These are phyloP conservation scores for Trichoderma sp. DNA, from an alignment of 2,329 filamentous ascomycete genomes.

Conservation along the genomic window DNA sequence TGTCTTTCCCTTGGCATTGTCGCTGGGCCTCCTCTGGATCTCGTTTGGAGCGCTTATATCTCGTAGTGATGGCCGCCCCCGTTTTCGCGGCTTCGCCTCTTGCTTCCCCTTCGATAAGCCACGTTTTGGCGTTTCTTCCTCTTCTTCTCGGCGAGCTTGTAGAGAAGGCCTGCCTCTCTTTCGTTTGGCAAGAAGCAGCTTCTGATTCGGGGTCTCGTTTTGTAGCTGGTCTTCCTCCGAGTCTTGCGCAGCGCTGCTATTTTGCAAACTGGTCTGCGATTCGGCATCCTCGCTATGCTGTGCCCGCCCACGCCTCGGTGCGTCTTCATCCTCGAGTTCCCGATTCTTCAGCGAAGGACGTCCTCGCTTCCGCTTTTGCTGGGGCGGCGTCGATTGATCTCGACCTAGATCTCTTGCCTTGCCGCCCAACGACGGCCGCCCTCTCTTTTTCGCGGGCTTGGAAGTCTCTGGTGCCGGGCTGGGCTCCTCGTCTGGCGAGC, in stretches of 20 bases:
- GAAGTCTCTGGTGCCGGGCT: not conserved
- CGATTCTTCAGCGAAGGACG: slow-evolving; percentile 29
- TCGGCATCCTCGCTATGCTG: slow-evolving; percentile 8
- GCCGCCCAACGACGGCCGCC: slow-evolving; percentile 26
- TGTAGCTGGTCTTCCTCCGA: slow-evolving; percentile 21
- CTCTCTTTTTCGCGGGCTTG: slow-evolving; percentile 27
- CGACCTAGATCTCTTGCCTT: not conserved
- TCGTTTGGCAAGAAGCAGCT: slow-evolving; percentile 14
- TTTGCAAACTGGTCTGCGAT: slow-evolving; percentile 5
- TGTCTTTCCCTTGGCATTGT: not conserved
- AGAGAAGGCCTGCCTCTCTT: slow-evolving; percentile 25
- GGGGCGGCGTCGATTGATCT: not conserved
- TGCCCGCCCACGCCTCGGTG: slow-evolving; percentile 7
- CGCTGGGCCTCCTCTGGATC: not conserved
- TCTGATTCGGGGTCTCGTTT: slow-evolving; percentile 21
- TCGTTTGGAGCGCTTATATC: not conserved
- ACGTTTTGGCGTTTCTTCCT: not conserved
- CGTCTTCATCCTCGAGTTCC: slow-evolving; percentile 8
- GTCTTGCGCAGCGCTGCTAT: slow-evolving; percentile 12
- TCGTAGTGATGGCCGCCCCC: slow-evolving; percentile 25
- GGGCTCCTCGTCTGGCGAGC: not conserved
- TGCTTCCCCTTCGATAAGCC: not conserved
- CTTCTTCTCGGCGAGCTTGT: slow-evolving; percentile 7
- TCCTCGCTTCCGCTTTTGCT: slow-evolving; percentile 37
- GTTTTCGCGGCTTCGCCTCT: slow-evolving; percentile 20